Percentiles rank a stretch among this genome's conserved stretches.
Evolutionary conservation across 2,329 filamentous ascomycete species (phyloP).

Genomic region (Diaporthe batatas): DNA sequence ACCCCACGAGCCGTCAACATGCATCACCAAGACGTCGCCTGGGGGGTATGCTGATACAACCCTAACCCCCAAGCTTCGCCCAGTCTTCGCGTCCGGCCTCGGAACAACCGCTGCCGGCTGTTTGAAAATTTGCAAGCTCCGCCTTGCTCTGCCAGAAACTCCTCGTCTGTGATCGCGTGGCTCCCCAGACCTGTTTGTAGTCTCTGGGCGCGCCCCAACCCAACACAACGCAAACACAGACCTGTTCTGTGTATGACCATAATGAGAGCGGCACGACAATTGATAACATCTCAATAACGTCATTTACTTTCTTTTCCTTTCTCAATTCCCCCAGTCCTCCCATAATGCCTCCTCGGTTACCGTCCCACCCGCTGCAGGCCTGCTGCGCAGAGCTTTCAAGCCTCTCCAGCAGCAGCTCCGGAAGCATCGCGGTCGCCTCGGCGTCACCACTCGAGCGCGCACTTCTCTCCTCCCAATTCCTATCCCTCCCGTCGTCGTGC

Average conservation of each 20-base stretch:
- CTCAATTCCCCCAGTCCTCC: background rate
- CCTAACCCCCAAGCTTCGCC: background rate
- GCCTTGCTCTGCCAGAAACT: conserved; percentile 3
- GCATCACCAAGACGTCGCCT: background rate
- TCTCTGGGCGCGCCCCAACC: conserved; percentile 31
- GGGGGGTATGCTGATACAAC: background rate
- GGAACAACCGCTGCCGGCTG: conserved; percentile 2
- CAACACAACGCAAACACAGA: conserved; percentile 8
- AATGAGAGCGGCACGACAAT: conserved; percentile 24
- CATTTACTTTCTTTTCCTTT: background rate
- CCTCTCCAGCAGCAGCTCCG: conserved; percentile 28
- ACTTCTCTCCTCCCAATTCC: conserved; percentile 29
- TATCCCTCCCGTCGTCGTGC: conserved; percentile 30
- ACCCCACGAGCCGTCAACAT: background rate
- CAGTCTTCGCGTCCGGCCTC: background rate
- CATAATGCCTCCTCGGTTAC: conserved; percentile 41
- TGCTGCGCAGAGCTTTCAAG: conserved; percentile 39
- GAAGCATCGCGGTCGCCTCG: conserved; percentile 18
- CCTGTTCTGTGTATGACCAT: conserved; percentile 26
- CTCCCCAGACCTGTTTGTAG: background rate
- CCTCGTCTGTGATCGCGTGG: conserved; percentile 25
- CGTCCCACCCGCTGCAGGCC: conserved; percentile 38
- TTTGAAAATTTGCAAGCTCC: conserved; percentile 33
- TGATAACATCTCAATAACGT: conserved; percentile 12
- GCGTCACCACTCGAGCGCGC: conserved; percentile 36